Percentiles rank a stretch among this genome's conserved stretches.
These are phyloP conservation scores for Samsoniella hepiali DNA, from an alignment of 2,329 filamentous ascomycete genomes.

Conservation along the genomic window DNA sequence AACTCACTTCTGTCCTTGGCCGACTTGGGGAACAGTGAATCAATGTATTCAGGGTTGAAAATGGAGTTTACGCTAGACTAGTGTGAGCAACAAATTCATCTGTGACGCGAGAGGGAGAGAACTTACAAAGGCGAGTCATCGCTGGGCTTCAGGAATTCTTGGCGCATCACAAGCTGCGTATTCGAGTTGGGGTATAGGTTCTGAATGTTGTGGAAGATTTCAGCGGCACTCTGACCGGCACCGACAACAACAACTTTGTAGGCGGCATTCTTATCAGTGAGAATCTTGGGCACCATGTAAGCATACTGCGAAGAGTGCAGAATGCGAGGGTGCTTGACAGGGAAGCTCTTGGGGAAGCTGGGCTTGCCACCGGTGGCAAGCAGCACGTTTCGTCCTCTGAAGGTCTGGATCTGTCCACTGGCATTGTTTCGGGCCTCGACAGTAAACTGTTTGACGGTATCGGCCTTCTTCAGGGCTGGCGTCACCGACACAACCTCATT, in stretches of 20 bases:
- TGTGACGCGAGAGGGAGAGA: background rate
- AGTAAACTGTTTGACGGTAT: constrained; percentile 60
- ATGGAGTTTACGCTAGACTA: constrained; percentile 84
- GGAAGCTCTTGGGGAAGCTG: constrained; percentile 67
- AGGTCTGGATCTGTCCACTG: constrained; percentile 51
- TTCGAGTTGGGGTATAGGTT: constrained; percentile 75
- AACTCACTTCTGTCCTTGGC: constrained; percentile 57
- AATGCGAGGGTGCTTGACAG: constrained; percentile 66
- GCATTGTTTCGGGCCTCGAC: constrained; percentile 62
- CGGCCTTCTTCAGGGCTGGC: constrained; percentile 50
- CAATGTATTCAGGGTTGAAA: constrained; percentile 85
- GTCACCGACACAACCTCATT: constrained; percentile 72
- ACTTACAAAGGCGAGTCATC: constrained; percentile 94
- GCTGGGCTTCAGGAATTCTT: constrained; percentile 79
- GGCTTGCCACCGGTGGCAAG: constrained; percentile 59
- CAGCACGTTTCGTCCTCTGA: constrained; percentile 63
- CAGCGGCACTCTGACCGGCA: constrained; percentile 86
- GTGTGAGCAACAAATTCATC: constrained; percentile 21
- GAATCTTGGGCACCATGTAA: constrained; percentile 57
- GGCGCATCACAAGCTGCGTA: constrained; percentile 76
- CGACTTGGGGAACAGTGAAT: constrained; percentile 68
- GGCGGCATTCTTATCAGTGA: constrained; percentile 51
- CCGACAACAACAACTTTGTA: constrained; percentile 83
- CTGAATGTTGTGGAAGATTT: constrained; percentile 91
- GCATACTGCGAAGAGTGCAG: constrained; percentile 89